Base-by-base conservation (phyloP, 768 basidiomycete species). In the Hygrocybe punicea region DNA sequence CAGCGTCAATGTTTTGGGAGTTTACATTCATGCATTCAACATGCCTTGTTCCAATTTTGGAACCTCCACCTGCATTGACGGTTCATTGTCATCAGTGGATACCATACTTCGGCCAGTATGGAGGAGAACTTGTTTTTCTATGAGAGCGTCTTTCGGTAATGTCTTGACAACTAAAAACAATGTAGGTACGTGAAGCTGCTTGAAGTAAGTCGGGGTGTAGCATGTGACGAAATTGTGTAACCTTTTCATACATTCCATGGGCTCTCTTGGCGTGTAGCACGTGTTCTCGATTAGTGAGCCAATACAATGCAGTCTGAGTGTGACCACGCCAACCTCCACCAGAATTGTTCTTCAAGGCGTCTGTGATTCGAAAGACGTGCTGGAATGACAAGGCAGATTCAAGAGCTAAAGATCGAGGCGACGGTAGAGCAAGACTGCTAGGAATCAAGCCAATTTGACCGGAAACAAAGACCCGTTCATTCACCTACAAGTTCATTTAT, bases 401-500 rank as follows among this genome's bases (percentile, higher is more conserved):
- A 10, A 75, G 64, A 0, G 82, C 71, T 52, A 91, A 67, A 9
- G 80, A 85, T 3, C 59, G 70, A 13, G 86, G 81, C 2, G 77
- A 71, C 8, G 94, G 87, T 2, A 98, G 74, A 2, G 78, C 67
- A 25, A 98, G 76, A 46, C 76, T 84, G 46, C 84, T 74, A 1
- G 97, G 96, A 29, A 94, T 76, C 19, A 99, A 77, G 0, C 93
- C 93, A 46, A 99, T 98, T 68, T 99, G 97, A 3, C 97, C 97
- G 1, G 97, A 97, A 55, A 98, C 77, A 62, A 91, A 93, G n/a
- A 93, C 74, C 5, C 82, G 82, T 51, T 88, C 82, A 60, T 81
- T 84, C 45, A 81, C 85, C 93, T 96, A 23, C 14, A 51, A 5
- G n/a, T 47, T 21, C 16, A 25, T 33, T 10, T 8, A 14, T 19